Percentiles rank a stretch among this genome's conserved stretches.
Conservation (phyloP, 306 rosid species). For the Castanea mollissima region DNA sequence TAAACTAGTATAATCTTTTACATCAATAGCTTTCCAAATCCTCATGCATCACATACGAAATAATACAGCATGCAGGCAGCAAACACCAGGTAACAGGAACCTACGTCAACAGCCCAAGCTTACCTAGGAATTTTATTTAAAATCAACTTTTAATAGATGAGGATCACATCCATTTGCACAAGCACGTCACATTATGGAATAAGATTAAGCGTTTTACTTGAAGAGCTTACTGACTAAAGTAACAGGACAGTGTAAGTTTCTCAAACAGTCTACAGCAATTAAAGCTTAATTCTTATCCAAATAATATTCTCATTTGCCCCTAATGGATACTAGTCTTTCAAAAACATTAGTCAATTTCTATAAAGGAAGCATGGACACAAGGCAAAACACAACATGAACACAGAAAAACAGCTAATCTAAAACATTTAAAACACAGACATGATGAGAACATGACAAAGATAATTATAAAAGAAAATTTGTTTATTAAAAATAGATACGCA, state of each 20-base stretch:
- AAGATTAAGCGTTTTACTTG: neutral
- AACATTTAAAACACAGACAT: neutral
- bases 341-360: neutral
- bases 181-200: neutral
- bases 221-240: neutral
- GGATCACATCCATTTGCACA: neutral
- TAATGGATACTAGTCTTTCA: neutral
- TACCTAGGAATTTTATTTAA: neutral
- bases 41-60: neutral
- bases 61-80: neutral
- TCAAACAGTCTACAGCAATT: neutral
- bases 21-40: neutral
- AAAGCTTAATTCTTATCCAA: neutral
- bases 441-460: neutral
- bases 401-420: neutral
- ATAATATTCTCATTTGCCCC: neutral
- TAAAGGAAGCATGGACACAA: neutral
- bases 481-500: neutral
- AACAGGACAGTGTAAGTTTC: neutral
- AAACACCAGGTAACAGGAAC: neutral
- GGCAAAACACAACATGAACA: neutral
- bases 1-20: neutral
- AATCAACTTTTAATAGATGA: neutral
- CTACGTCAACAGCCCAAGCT: neutral
- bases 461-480: neutral